Evolutionary conservation across 257 asterid species (phyloP).

Genomic region (Solanum sejunctum): DNA sequence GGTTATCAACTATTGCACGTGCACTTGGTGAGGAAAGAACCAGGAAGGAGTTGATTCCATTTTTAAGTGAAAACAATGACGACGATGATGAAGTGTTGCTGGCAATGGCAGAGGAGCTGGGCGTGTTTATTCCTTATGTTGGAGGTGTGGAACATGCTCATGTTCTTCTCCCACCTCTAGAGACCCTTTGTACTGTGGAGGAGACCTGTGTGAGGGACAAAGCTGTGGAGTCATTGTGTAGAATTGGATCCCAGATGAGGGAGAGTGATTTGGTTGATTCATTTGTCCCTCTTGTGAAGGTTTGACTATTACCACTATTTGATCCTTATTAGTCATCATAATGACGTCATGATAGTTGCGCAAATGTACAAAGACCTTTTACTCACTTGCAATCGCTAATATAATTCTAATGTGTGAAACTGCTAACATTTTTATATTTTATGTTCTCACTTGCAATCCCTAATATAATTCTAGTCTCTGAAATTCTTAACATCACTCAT

Average conservation of each 20-base stretch:
- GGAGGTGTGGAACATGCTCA: conserved; percentile 95
- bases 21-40: conserved; percentile 97
- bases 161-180: conserved; percentile 80
- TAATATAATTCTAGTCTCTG: not conserved
- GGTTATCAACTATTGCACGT: conserved; percentile 87
- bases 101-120: conserved; percentile 94
- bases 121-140: conserved; percentile 84
- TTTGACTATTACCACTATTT: conserved; percentile 10
- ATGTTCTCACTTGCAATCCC: not conserved
- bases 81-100: conserved; percentile 91
- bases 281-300: conserved; percentile 87
- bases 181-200: conserved; percentile 83
- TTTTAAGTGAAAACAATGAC: conserved; percentile 84
- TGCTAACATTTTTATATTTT: not conserved
- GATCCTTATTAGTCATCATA: not conserved
- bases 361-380: not conserved
- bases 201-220: conserved; percentile 95
- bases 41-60: conserved; percentile 77
- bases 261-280: conserved; percentile 74
- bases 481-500: not conserved
- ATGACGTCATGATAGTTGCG: not conserved
- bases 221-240: conserved; percentile 82
- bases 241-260: conserved; percentile 93
- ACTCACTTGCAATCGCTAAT: not conserved
- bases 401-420: not conserved